These are phyloP conservation scores for Wickerhamomyces alni DNA, from an alignment of 805 yeast species.

Conservation along the genomic window DNA sequence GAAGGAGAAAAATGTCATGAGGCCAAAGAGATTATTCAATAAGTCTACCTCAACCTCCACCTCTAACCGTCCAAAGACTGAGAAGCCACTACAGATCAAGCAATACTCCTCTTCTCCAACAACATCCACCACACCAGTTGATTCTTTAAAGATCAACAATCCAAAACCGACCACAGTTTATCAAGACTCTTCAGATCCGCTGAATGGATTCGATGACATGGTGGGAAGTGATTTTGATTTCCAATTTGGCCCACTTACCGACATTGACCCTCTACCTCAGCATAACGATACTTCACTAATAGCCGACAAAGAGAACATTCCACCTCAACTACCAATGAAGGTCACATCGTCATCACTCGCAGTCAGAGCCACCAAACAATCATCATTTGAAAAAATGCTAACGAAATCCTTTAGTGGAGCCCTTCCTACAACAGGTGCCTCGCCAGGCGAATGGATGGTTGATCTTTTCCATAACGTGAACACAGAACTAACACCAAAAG, in stretches of 20 bases:
- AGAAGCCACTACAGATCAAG: constrained; percentile 2
- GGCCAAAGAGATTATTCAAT: constrained; percentile 18
- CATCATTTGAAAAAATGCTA: constrained; percentile 31
- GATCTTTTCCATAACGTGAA: constrained; percentile 11
- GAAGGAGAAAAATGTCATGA: constrained; percentile 19
- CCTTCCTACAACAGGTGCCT: constrained; percentile 12
- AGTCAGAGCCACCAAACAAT: constrained; percentile 23
- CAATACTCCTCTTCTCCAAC: constrained; percentile 14
- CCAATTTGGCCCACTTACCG: constrained; percentile 23
- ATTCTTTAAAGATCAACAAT: not conserved
- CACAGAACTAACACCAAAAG: constrained; percentile 23
- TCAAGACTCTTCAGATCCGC: constrained; percentile 20
- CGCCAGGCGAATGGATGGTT: constrained; percentile 24
- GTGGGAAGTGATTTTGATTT: constrained; percentile 25
- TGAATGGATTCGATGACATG: constrained; percentile 34
- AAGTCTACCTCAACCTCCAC: constrained; percentile 1
- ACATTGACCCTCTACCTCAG: constrained; percentile 24
- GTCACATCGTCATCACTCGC: too few species aligned
- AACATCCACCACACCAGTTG: constrained; percentile 11
- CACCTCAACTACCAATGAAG: constrained; percentile 21
- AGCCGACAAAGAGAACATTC: constrained; percentile 32
- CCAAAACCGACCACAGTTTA: constrained; percentile 4
- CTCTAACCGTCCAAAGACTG: not conserved
- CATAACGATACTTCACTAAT: constrained; percentile 1
- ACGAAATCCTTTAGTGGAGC: constrained; percentile 32